Percentiles rank a stretch among this genome's conserved stretches.
Conservation (phyloP, 2,329 filamentous ascomycete genomes). For the Penicillium frequentans region DNA sequence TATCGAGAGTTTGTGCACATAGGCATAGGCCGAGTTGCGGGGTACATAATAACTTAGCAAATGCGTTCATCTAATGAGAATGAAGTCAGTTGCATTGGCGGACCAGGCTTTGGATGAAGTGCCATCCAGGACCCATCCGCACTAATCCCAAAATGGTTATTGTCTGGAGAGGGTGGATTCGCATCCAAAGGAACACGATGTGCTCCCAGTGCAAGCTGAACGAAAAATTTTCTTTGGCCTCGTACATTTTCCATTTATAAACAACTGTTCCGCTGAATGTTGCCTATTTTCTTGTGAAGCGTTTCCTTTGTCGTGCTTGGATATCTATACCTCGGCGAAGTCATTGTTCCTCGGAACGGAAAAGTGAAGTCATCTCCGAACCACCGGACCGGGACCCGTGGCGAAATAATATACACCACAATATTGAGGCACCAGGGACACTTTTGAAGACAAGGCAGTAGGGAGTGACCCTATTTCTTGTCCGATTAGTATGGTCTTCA, state of each 20-base stretch:
- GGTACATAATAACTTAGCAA: conserved; percentile 15
- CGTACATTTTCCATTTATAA: neutral
- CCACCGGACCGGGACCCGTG: neutral
- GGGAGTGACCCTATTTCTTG: neutral
- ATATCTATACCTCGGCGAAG: conserved; percentile 5
- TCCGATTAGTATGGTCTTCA: conserved; percentile 19
- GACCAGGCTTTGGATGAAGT: conserved; percentile 14
- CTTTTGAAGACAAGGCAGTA: neutral
- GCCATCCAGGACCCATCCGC: conserved; percentile 2
- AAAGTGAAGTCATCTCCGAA: conserved; percentile 18
- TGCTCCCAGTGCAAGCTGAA: neutral
- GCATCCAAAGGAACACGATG: neutral
- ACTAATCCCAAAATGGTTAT: conserved; percentile 24
- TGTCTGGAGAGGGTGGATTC: conserved; percentile 19
- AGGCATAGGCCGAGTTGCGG: conserved; percentile 4
- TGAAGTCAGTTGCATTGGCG: conserved; percentile 1
- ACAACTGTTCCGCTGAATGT: neutral
- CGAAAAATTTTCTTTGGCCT: conserved; percentile 2
- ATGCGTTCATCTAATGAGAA: conserved; percentile 17
- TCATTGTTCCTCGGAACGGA: conserved; percentile 2
- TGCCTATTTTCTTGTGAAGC: neutral
- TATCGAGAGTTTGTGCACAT: neutral
- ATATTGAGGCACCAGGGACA: neutral
- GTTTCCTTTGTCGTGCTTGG: neutral
- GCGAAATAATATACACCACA: neutral